Conservation (phyloP, 257 asterid species). For the Solanum paucissectum region DNA sequence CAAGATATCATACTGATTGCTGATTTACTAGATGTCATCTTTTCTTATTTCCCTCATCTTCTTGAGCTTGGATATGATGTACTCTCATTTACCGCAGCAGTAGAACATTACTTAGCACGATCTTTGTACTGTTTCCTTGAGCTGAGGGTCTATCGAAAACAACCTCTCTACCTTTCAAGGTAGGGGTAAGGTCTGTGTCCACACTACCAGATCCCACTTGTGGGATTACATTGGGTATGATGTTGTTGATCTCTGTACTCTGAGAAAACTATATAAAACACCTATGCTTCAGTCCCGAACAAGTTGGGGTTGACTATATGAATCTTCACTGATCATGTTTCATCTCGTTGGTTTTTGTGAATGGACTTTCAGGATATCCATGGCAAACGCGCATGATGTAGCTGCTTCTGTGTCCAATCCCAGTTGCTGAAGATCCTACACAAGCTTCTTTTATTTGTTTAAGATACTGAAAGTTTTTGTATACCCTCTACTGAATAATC, state of each 20-base stretch:
- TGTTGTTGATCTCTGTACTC: background rate
- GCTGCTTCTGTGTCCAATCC: background rate
- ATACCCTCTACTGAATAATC: background rate
- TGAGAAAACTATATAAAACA: background rate
- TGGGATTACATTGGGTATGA: background rate
- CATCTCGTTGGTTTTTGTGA: background rate
- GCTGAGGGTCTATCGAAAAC: background rate
- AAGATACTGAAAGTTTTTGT: background rate
- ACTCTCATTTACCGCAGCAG: background rate
- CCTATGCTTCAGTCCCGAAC: background rate
- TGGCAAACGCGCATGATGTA: background rate
- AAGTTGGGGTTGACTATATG: background rate
- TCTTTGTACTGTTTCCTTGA: background rate
- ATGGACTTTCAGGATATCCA: background rate
- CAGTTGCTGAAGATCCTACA: background rate
- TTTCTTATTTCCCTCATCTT: background rate
- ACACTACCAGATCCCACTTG: background rate
- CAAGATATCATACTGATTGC: background rate
- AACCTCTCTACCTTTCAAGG: background rate
- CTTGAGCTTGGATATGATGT: background rate
- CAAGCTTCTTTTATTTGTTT: background rate
- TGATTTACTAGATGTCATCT: background rate
- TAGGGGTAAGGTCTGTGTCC: background rate
- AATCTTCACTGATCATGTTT: background rate
- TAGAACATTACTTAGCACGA: background rate